phyloP scores from a whole-genome alignment of 139 green algal species.

The Trebouxia sp. region DNA sequence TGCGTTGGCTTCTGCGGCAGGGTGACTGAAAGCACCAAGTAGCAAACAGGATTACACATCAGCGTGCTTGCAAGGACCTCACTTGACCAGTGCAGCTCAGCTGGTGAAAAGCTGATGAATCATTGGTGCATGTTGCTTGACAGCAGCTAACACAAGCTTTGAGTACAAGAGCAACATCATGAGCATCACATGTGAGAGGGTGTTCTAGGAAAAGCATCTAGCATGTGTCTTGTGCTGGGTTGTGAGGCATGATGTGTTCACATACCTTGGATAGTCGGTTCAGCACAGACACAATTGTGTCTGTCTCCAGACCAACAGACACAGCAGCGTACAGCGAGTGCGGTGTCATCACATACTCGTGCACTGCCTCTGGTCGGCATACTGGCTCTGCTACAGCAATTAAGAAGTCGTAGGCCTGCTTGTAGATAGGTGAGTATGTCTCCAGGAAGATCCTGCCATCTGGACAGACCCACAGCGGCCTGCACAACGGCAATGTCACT shows the following conservation, averaged over 20 bases:
- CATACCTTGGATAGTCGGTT: slow-evolving; percentile 76
- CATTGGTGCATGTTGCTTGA: too few relatives aligned
- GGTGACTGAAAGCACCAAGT: too few relatives aligned
- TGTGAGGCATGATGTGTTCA: neutral
- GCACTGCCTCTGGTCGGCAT: slow-evolving; percentile 85
- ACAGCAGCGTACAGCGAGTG: slow-evolving; percentile 98
- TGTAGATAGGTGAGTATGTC: slow-evolving; percentile 95
- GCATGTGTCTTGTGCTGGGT: too few relatives aligned
- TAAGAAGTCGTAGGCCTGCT: slow-evolving; percentile 97
- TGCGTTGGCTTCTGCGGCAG: too few relatives aligned
- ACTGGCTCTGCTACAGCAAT: slow-evolving; percentile 97
- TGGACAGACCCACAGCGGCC: slow-evolving; percentile 95
- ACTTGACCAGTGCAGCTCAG: too few relatives aligned
- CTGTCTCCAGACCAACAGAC: slow-evolving; percentile 88
- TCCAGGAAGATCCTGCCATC: slow-evolving; percentile 97
- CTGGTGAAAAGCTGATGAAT: too few relatives aligned
- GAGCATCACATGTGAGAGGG: too few relatives aligned
- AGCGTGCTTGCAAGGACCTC: too few relatives aligned
- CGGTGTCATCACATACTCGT: slow-evolving; percentile 96
- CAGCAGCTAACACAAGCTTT: too few relatives aligned
- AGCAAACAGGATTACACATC: too few relatives aligned
- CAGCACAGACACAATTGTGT: slow-evolving; percentile 93
- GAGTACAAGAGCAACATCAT: too few relatives aligned
- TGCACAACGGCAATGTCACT: slow-evolving; percentile 15
- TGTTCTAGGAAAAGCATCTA: too few relatives aligned